phyloP scores from a whole-genome alignment of 2,329 filamentous ascomycete species.

The Malbranchea cinnamomea region DNA sequence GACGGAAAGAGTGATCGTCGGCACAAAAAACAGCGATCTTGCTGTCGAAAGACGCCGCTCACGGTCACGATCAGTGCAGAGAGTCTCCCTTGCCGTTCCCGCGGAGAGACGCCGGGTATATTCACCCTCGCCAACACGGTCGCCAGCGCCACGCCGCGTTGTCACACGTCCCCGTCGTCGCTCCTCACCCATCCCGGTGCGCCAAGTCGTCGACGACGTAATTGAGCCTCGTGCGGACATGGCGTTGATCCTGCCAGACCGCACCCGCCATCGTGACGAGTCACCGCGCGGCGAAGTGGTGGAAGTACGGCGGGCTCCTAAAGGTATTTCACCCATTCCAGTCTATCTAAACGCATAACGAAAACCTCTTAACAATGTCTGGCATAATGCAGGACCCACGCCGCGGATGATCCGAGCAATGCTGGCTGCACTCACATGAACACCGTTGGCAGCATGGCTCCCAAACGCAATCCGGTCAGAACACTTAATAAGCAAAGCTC shows the following conservation, averaged over 20 bases:
- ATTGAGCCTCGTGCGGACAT: conserved; percentile 34
- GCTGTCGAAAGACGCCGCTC: conserved; percentile 21
- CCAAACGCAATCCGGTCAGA: too few relatives aligned
- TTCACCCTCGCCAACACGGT: conserved; percentile 3
- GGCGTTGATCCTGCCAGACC: conserved; percentile 36
- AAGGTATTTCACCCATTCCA: conserved; percentile 58
- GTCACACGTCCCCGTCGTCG: conserved; percentile 16
- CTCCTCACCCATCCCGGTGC: conserved; percentile 23
- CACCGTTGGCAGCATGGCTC: too few relatives aligned
- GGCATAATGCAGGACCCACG: conserved; percentile 38
- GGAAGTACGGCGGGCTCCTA: conserved; percentile 71
- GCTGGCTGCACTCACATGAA: conserved; percentile 53
- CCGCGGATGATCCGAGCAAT: conserved; percentile 52
- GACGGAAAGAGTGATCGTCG: conserved; percentile 10
- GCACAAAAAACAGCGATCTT: conserved; percentile 15
- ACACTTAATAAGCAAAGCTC: too few relatives aligned
- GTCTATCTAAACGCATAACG: too few relatives aligned
- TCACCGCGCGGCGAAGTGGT: conserved; percentile 34
- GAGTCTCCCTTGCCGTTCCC: conserved; percentile 13
- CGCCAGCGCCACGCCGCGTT: neutral
- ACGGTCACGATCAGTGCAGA: conserved; percentile 13
- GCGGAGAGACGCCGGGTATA: neutral
- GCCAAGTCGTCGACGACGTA: conserved; percentile 25
- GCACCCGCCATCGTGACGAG: conserved; percentile 32
- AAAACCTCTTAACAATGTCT: neutral